Evolutionary conservation across 805 yeast species (phyloP).

Genomic region (Nakazawaea molendinolei): DNA sequence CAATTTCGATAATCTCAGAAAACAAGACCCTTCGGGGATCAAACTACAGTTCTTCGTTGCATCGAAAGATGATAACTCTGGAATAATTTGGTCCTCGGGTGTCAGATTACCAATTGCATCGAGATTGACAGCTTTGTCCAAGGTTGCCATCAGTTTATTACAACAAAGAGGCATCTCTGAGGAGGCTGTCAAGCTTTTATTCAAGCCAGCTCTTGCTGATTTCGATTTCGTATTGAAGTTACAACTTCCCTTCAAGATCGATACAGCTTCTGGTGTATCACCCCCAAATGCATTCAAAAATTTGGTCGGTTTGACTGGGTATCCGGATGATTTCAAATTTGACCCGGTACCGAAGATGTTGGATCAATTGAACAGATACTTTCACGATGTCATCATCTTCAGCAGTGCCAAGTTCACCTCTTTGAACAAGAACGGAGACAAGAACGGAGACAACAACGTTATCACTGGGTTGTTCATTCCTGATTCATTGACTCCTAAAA

Average conservation of each 20-base stretch:
- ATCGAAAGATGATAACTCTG: slow-evolving; percentile 79
- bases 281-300: slow-evolving; percentile 55
- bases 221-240: slow-evolving; percentile 74
- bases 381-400: slow-evolving; percentile 62
- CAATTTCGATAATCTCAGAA: slow-evolving; percentile 62
- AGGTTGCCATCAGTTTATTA: slow-evolving; percentile 59
- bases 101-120: slow-evolving; percentile 70
- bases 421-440: slow-evolving; percentile 32
- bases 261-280: slow-evolving; percentile 49
- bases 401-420: slow-evolving; percentile 54
- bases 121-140: slow-evolving; percentile 80
- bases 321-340: slow-evolving; percentile 33
- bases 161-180: slow-evolving; percentile 16
- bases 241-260: slow-evolving; percentile 30
- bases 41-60: slow-evolving; percentile 79
- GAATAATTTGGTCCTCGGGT: slow-evolving; percentile 60
- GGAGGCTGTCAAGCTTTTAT: slow-evolving; percentile 46
- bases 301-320: slow-evolving; percentile 36
- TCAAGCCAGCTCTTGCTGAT: slow-evolving; percentile 78
- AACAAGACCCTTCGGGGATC: slow-evolving; percentile 74
- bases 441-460: slow-evolving; percentile 46
- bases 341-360: slow-evolving; percentile 60
- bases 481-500: slow-evolving; percentile 43
- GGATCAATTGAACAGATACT: slow-evolving; percentile 54
- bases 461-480: slow-evolving; percentile 84